phyloP scores from a whole-genome alignment of 345 rosid species.

The Acer saccharum region DNA sequence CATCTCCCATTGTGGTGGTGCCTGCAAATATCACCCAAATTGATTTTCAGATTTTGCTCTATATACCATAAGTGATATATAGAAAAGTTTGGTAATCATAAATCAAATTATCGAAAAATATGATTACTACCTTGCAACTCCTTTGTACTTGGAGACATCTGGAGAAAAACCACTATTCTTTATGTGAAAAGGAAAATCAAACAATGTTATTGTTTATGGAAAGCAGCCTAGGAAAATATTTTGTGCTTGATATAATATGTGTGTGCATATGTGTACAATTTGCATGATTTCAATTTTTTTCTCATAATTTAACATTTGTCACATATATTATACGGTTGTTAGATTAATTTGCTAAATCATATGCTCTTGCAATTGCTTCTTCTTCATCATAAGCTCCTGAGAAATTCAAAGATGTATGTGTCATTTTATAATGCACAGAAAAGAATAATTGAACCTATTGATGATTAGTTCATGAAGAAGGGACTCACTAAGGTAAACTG shows the following conservation, averaged over 20 bases:
- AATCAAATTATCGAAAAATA: neutral
- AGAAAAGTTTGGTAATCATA: neutral
- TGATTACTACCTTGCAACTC: slow-evolving; percentile 56
- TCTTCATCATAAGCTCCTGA: slow-evolving; percentile 73
- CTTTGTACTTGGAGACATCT: slow-evolving; percentile 70
- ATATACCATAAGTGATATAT: neutral
- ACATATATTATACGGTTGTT: neutral
- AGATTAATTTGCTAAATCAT: slow-evolving; percentile 48
- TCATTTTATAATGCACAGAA: slow-evolving; percentile 1
- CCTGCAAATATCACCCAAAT: slow-evolving; percentile 31
- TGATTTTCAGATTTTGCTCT: neutral
- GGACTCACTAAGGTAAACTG: slow-evolving; percentile 63
- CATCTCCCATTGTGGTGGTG: slow-evolving; percentile 76
- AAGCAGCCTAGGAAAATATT: neutral
- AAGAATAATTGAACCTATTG: neutral
- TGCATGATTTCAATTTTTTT: slow-evolving; percentile 62
- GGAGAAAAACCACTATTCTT: slow-evolving; percentile 71
- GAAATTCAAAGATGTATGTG: neutral
- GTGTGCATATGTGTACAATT: slow-evolving; percentile 16
- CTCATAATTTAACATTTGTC: slow-evolving; percentile 55
- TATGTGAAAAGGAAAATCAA: slow-evolving; percentile 27
- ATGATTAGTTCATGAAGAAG: neutral
- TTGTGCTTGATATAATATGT: neutral
- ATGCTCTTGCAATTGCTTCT: slow-evolving; percentile 73
- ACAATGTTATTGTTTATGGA: neutral